Conservation (phyloP, 768 basidiomycete species). For the Lepiota subincarnata region DNA sequence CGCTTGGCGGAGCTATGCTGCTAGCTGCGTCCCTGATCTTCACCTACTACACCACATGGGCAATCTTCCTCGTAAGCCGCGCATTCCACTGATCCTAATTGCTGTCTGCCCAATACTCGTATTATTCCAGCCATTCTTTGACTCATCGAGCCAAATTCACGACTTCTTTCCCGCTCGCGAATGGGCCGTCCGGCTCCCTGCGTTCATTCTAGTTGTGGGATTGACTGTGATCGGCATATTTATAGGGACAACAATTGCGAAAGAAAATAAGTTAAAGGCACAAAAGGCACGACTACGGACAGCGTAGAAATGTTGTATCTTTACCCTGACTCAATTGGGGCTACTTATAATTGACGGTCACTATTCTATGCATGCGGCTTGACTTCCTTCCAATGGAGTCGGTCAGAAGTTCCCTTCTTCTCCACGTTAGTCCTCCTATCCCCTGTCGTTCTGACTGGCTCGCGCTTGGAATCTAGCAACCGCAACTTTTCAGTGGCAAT, state of each 20-base stretch:
- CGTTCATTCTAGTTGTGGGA: slow-evolving; percentile 76
- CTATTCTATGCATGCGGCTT: slow-evolving; percentile 8
- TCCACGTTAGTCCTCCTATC: slow-evolving; percentile 9
- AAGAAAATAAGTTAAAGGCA: slow-evolving; percentile 68
- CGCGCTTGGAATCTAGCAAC: slow-evolving; percentile 37
- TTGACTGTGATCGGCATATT: slow-evolving; percentile 78
- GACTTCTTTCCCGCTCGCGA: slow-evolving; percentile 81
- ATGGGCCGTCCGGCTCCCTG: slow-evolving; percentile 89
- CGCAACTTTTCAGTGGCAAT: slow-evolving; percentile 68
- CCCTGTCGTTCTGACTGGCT: slow-evolving; percentile 11
- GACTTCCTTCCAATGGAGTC: slow-evolving; percentile 4
- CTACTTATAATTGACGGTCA: slow-evolving; percentile 11
- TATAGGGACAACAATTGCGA: slow-evolving; percentile 69
- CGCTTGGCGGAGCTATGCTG: slow-evolving; percentile 76
- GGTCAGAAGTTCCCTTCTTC: slow-evolving; percentile 10
- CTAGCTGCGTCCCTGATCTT: slow-evolving; percentile 73
- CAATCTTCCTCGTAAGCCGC: slow-evolving; percentile 71
- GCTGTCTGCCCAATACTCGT: slow-evolving; percentile 4
- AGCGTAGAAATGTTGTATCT: slow-evolving; percentile 36
- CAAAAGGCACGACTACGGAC: slow-evolving; percentile 58
- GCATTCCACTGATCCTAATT: not conserved
- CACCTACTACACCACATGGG: slow-evolving; percentile 90
- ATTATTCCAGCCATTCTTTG: slow-evolving; percentile 70
- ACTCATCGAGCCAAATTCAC: slow-evolving; percentile 68
- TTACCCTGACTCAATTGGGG: not conserved